Evolutionary conservation across 495 filamentous ascomycete species (phyloP).

Genomic region (Tuber indicum): DNA sequence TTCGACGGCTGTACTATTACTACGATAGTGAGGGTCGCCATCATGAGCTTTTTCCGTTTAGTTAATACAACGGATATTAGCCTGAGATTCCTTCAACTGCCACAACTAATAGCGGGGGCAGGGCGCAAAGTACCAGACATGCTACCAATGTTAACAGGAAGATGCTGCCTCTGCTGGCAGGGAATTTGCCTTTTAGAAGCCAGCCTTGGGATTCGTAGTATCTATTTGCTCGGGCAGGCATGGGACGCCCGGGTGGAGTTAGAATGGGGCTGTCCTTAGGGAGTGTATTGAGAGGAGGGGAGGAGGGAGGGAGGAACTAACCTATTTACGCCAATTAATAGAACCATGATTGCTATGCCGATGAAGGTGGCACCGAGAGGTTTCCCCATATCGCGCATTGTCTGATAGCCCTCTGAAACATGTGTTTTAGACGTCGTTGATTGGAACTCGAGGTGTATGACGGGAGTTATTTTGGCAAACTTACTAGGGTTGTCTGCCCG

Average conservation of each 20-base stretch:
- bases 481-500: conserved; percentile 34
- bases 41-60: conserved; percentile 54
- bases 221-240: conserved; percentile 29
- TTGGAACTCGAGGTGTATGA: conserved; percentile 8
- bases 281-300: not conserved
- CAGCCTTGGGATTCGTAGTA: conserved; percentile 67
- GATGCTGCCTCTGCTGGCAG: conserved; percentile 81
- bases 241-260: not conserved
- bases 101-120: not conserved
- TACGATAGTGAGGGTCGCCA: conserved; percentile 65
- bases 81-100: conserved; percentile 43
- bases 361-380: conserved; percentile 92
- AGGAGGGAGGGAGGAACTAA: conserved; percentile 48
- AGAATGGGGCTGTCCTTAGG: not conserved
- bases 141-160: conserved; percentile 67
- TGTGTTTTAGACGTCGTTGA: conserved; percentile 11
- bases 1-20: conserved; percentile 56
- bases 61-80: conserved; percentile 50
- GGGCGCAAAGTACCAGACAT: conserved; percentile 32
- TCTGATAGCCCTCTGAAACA: conserved; percentile 32
- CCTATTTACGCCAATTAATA: conserved; percentile 73
- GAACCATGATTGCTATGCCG: conserved; percentile 72
- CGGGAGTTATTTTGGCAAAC: not conserved
- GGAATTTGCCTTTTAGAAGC: conserved; percentile 89
- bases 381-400: conserved; percentile 76